These are phyloP conservation scores for Syzygium jambos DNA, from an alignment of 345 rosid species.

Conservation along the genomic window DNA sequence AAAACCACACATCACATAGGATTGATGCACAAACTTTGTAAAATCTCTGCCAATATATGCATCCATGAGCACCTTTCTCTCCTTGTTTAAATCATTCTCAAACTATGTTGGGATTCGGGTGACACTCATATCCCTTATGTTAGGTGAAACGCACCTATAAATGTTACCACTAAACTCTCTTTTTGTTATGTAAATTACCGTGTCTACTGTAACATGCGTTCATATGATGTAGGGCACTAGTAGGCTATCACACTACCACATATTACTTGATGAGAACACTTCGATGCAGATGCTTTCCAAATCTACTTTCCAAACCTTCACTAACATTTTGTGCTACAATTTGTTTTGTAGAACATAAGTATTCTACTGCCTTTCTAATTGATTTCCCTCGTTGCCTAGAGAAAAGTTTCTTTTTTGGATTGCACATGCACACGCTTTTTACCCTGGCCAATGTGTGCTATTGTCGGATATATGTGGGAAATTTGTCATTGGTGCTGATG, in stretches of 20 bases:
- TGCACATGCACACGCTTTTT: no score
- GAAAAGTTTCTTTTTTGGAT: no score
- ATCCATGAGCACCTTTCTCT: no score
- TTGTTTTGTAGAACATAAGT: conserved; percentile 27
- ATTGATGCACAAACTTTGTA: no score
- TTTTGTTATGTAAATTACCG: no score
- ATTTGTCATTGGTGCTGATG: no score
- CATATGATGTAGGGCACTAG: conserved; percentile 50
- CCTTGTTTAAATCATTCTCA: no score
- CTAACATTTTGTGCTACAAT: conserved; percentile 52
- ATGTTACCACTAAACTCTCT: background rate
- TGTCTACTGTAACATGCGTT: no score
- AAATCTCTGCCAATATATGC: no score
- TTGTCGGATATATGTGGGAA: no score
- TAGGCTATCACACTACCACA: conserved; percentile 61
- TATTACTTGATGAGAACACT: conserved; percentile 56
- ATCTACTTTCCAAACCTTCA: conserved; percentile 27
- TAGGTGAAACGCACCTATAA: background rate
- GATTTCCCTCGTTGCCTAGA: background rate
- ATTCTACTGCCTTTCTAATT: background rate
- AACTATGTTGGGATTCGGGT: conserved; percentile 76
- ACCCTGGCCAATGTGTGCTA: no score
- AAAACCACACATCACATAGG: no score
- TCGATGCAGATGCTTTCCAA: conserved; percentile 44
- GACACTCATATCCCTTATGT: background rate